Conservation (phyloP, 176 grass and related monocot species). For the Aegilops longissima region DNA sequence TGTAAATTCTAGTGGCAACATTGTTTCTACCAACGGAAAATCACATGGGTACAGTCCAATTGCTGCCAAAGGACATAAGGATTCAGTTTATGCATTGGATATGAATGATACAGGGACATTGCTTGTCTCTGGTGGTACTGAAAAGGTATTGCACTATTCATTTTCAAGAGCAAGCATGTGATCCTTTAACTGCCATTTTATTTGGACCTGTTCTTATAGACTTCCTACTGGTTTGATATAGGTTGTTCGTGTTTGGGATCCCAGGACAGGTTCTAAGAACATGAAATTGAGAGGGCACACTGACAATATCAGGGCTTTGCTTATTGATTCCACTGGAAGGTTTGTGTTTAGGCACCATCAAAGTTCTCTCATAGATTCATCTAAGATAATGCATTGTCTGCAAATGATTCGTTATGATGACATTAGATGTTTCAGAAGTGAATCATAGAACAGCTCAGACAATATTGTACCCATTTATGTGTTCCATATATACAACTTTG, state of each 20-base stretch:
- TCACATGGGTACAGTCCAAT: slow-evolving; percentile 81
- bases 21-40: slow-evolving; percentile 54
- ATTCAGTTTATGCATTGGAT: slow-evolving; percentile 96
- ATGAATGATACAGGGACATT: slow-evolving; percentile 92
- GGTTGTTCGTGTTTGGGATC: slow-evolving; percentile 94
- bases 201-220: neutral
- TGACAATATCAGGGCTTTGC: slow-evolving; percentile 89
- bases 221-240: slow-evolving; percentile 34
- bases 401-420: neutral
- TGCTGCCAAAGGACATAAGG: slow-evolving; percentile 85
- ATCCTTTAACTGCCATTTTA: neutral
- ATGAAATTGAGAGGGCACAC: slow-evolving; percentile 97
- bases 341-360: slow-evolving; percentile 41
- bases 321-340: slow-evolving; percentile 92
- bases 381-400: neutral
- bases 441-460: neutral
- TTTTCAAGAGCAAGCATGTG: neutral
- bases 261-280: slow-evolving; percentile 80
- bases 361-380: slow-evolving; percentile 29
- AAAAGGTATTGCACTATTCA: slow-evolving; percentile 60
- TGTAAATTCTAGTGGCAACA: slow-evolving; percentile 60
- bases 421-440: neutral
- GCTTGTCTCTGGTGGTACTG: slow-evolving; percentile 95
- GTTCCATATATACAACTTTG: neutral
- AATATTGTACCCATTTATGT: neutral